These are phyloP conservation scores for Selaginella moellendorffii DNA, from an alignment of 75 land plant species.

Conservation along the genomic window DNA sequence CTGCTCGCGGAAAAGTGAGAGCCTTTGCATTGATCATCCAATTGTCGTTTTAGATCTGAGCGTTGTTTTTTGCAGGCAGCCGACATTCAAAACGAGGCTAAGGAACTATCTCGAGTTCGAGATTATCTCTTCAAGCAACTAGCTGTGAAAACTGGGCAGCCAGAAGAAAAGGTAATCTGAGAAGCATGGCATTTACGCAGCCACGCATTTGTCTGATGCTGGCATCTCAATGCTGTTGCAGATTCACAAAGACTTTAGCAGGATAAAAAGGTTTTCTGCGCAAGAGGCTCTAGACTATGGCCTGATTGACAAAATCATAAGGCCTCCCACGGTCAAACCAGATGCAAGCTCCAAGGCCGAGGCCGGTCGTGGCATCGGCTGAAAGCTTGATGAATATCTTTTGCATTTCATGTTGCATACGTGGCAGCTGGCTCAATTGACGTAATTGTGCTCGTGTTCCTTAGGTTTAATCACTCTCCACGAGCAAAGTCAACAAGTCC, in stretches of 20 bases:
- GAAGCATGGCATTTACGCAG: too few relatives aligned
- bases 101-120: constrained; percentile 64
- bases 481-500: too few relatives aligned
- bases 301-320: constrained; percentile 53
- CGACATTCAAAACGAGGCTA: constrained; percentile 78
- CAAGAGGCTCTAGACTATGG: constrained; percentile 88
- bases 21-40: not conserved
- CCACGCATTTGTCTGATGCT: too few relatives aligned
- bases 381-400: too few relatives aligned
- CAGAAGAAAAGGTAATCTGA: constrained; percentile 62
- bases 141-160: constrained; percentile 76
- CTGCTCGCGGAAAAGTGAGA: constrained; percentile 85
- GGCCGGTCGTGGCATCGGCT: constrained; percentile 49
- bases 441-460: too few relatives aligned
- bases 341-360: constrained; percentile 38
- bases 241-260: constrained; percentile 56
- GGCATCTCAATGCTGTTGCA: constrained; percentile 26
- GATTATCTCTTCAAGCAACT: constrained; percentile 56
- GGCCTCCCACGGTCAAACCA: constrained; percentile 58
- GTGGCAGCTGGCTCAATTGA: too few relatives aligned
- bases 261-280: constrained; percentile 59
- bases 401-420: too few relatives aligned
- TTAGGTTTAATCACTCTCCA: too few relatives aligned
- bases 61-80: constrained; percentile 51
- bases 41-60: not conserved